A percentile compares a stretch with the other conserved stretches of the same genome.
phyloP scores from a whole-genome alignment of 129 eudicot genomes.

The Chrysanthemum makinoi region DNA sequence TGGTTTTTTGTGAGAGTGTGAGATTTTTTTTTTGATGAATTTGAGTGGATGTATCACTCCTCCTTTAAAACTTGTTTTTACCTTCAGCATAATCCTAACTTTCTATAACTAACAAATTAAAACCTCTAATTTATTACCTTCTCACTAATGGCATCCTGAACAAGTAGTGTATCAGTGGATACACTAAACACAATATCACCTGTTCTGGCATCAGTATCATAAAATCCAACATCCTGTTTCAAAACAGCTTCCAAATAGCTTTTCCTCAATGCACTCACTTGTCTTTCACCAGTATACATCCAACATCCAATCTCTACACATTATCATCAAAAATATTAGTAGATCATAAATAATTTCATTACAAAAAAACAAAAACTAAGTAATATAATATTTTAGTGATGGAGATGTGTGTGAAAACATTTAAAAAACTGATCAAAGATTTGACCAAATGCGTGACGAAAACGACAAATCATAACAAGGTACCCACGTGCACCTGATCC shows the following conservation, averaged over 20 bases:
- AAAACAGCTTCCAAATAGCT: conserved; percentile 86
- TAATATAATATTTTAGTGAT: conserved; percentile 10
- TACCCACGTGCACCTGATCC: conserved; percentile 89
- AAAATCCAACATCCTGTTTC: conserved; percentile 96
- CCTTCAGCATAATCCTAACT: too few species aligned
- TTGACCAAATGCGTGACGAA: conserved; percentile 47
- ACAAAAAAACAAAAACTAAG: not conserved
- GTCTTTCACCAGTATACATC: conserved; percentile 98
- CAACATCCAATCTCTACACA: conserved; percentile 86
- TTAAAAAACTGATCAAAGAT: conserved; percentile 20
- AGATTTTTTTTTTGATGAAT: too few species aligned
- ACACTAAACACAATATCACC: conserved; percentile 97
- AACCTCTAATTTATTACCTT: conserved; percentile 43
- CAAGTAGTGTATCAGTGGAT: conserved; percentile 97
- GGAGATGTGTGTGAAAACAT: conserved; percentile 4
- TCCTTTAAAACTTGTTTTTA: too few species aligned
- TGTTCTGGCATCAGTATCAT: conserved; percentile 95
- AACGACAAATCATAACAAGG: conserved; percentile 46
- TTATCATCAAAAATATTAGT: not conserved
- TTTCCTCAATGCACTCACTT: conserved; percentile 85
- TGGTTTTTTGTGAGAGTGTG: too few species aligned
- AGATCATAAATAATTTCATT: not conserved
- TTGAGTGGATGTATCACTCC: too few species aligned
- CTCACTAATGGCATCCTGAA: conserved; percentile 99
- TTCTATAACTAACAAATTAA: too few species aligned